Base-by-base conservation (phyloP, 2,329 filamentous ascomycete species). In the Penicillium decumbens region DNA sequence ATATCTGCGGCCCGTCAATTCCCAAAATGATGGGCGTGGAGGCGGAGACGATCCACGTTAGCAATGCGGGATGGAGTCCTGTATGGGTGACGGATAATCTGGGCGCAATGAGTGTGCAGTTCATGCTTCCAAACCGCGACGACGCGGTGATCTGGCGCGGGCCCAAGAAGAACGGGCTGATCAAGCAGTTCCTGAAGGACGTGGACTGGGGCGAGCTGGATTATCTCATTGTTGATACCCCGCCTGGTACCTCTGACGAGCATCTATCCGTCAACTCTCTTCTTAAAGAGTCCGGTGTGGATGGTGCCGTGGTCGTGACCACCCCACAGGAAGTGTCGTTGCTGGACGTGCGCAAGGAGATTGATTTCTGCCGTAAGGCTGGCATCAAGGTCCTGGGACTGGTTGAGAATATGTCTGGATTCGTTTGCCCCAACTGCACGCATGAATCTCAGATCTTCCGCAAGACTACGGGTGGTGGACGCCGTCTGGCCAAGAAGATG, bases 21-120 rank as follows among this genome's bases (percentile, higher is more conserved):
- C 93, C 93, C 18, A 96, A 96, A 75, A 97, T 98, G 92, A 91
- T 98, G 85, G 93, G 93, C 29, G 92, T 96, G 1, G 91, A 96
- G 71, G 76, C 83, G 24, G 92, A 98, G 73, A 95, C 88, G 1
- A 93, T 98, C 45, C 93, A 98, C 68, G 83, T 95, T 45, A 93
- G 85, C 65, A 86, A 82, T 45, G 82, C 85, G 1, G 93, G 93
- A 2, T 96, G 91, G 93, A 89, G 87, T 65, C 93, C 93, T 0
- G 92, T 97, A 12, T 97, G 91, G 88, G 91, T 95, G 13, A 81
- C 85, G 61, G 93, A 97, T 62, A 98, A 97, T 62, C 77, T 98
- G 3, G 88, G 87, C 1, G 89, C 95, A 43, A 97, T 98, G 92
- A 93, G 87, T 64, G 89, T 98, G 57, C 93, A 98, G 71, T 98